These are phyloP conservation scores for Lojkania enalia DNA, from an alignment of 2,329 filamentous ascomycete genomes.

Conservation along the genomic window DNA sequence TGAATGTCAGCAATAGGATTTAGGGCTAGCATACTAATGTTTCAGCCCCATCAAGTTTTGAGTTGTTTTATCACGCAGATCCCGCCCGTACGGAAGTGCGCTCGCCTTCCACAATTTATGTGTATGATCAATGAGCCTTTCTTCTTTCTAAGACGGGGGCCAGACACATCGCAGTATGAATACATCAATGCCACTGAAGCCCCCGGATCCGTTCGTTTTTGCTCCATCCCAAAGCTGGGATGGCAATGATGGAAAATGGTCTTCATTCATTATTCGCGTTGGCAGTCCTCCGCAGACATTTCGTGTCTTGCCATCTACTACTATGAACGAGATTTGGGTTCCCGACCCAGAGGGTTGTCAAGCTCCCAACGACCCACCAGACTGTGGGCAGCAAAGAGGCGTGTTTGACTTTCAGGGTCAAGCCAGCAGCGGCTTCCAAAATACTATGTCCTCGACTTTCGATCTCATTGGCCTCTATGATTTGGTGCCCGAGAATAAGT, in stretches of 20 bases:
- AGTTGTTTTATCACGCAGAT: no score
- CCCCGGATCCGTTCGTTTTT: slow-evolving; percentile 1
- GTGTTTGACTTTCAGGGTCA: slow-evolving; percentile 6
- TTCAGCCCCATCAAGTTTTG: no score
- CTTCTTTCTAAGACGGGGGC: no score
- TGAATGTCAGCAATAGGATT: no score
- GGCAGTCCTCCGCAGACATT: slow-evolving; percentile 12
- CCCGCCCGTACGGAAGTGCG: no score
- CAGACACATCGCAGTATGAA: no score
- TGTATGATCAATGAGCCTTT: no score
- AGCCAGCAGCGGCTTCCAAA: neutral
- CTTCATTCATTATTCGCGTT: slow-evolving; percentile 8
- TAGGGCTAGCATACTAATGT: no score
- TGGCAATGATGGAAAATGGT: slow-evolving; percentile 13
- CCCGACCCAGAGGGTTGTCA: slow-evolving; percentile 9
- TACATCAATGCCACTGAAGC: no score
- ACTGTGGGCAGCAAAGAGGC: slow-evolving; percentile 10
- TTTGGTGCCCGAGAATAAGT: neutral
- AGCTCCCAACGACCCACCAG: neutral
- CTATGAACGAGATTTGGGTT: slow-evolving; percentile 6
- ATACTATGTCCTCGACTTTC: neutral
- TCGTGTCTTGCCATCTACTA: slow-evolving; percentile 9
- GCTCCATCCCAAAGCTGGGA: slow-evolving; percentile 3
- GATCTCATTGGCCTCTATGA: neutral
- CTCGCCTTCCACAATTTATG: no score